phyloP scores from a whole-genome alignment of 768 basidiomycete genomes.

The Leccinum aurantiacum region DNA sequence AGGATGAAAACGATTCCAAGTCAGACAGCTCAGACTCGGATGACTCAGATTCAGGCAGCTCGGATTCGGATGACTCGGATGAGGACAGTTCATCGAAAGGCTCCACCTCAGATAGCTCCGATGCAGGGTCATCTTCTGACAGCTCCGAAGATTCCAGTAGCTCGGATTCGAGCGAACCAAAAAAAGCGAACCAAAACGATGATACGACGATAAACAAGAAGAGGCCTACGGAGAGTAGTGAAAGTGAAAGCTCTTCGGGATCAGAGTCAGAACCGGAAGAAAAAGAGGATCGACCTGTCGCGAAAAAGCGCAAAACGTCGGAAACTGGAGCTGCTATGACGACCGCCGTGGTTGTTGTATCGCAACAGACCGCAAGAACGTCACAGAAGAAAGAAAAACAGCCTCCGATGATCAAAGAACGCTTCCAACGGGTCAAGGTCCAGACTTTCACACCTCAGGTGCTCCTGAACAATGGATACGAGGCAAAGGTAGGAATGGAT shows the following conservation, averaged over 20 bases:
- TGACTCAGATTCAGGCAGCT: constrained; percentile 17
- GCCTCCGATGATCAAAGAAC: constrained; percentile 49
- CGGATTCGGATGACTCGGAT: constrained; percentile 20
- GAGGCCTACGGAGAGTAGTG: not conserved
- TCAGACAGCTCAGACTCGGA: constrained; percentile 17
- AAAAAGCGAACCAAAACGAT: constrained; percentile 3
- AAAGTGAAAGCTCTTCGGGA: constrained; percentile 2
- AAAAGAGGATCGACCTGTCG: constrained; percentile 30
- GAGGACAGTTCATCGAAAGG: constrained; percentile 16
- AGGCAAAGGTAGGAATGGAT: constrained; percentile 60
- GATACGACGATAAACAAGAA: constrained; percentile 2
- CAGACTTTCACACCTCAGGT: constrained; percentile 47
- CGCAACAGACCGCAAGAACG: constrained; percentile 1
- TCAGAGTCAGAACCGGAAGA: not conserved
- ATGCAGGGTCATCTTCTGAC: constrained; percentile 17
- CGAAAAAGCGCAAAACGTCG: constrained; percentile 64
- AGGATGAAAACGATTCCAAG: constrained; percentile 4
- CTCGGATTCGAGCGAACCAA: constrained; percentile 20
- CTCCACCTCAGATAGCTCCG: constrained; percentile 15
- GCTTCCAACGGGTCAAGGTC: constrained; percentile 79
- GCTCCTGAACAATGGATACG: constrained; percentile 72
- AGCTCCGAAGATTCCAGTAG: constrained; percentile 11
- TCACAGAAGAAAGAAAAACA: constrained; percentile 17
- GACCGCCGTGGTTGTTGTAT: constrained; percentile 39
- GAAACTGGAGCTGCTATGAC: constrained; percentile 49